phyloP scores from a whole-genome alignment of 768 basidiomycete species.

The Leccinum pellstonianum region DNA sequence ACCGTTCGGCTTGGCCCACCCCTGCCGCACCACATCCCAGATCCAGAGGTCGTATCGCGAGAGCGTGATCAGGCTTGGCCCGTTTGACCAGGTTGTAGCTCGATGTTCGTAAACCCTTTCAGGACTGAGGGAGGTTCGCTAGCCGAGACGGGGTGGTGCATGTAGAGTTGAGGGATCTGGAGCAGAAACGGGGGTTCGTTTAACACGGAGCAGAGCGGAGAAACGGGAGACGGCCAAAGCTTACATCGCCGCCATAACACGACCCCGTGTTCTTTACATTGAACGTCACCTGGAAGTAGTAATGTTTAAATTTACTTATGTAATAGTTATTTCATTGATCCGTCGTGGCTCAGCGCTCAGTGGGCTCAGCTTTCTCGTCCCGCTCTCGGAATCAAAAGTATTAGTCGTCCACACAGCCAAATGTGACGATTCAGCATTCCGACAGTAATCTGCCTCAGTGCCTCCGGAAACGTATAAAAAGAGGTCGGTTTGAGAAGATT shows the following conservation, averaged over 20 bases:
- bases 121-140: slow-evolving; percentile 72
- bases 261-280: slow-evolving; percentile 63
- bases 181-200: not conserved
- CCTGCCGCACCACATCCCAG: slow-evolving; percentile 74
- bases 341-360: too few species aligned
- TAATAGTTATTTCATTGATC: too few species aligned
- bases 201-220: not conserved
- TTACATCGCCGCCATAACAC: slow-evolving; percentile 61
- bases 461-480: too few species aligned
- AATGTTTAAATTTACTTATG: too few species aligned
- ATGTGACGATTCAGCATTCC: too few species aligned
- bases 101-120: slow-evolving; percentile 65
- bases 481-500: too few species aligned
- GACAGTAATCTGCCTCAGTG: too few species aligned
- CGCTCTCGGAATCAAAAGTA: too few species aligned
- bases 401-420: too few species aligned
- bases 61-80: slow-evolving; percentile 51
- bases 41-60: slow-evolving; percentile 70
- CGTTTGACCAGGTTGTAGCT: slow-evolving; percentile 47
- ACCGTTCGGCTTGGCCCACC: slow-evolving; percentile 71
- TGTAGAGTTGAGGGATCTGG: slow-evolving; percentile 36
- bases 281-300: slow-evolving; percentile 55
- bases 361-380: too few species aligned
- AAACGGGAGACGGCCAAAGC: slow-evolving; percentile 11
- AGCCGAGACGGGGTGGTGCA: slow-evolving; percentile 61